Base-by-base conservation (phyloP, 1,284 basidiomycete genomes). In the Rhodotorula sp. region DNA sequence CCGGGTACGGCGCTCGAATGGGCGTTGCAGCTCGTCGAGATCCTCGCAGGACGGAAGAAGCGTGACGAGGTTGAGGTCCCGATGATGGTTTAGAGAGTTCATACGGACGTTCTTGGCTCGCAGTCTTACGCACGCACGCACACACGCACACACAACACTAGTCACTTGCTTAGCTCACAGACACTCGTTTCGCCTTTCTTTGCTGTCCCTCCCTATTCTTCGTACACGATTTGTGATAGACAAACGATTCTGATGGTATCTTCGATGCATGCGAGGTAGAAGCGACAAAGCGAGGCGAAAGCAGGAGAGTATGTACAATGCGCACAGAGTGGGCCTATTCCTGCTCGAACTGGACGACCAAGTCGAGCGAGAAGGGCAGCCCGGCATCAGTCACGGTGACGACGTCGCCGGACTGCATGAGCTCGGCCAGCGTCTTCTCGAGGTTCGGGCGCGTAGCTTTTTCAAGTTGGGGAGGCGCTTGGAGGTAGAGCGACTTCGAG, bases 391-490 rank as follows among this genome's bases (percentile, higher is more conserved):
- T 98, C 24, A 99, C 92, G 0, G 87, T 87, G 34, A 75, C 50
- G 24, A 71, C 65, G 44, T 84, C 81, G 2, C 71, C 73, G 0
- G 62, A 54, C 8, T 28, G 26, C 20, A 96, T 85, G 10, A 99
- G 82, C 64, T 98, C 93, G 0, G 84, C 85, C 0, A 99, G 85
- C 74, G 85, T 88, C 83, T 91, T 95, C 76, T 87, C 86, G 53
- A 99, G 83, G 80, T 99, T 99, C 0, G 88, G 88, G 47, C 92
- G 86, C 6, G 94, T 99, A 8, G 87, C 87, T 79, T 88, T 83
- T 79, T 95, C 90, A 13, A 99, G 84, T 77, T 93, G 90, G 6
- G 90, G 89, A 9, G 96, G 95, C 0, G 90, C 90, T 79, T 95
- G 92, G 79, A 94, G 88, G 83, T 95, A 99, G 55, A 99, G 87